These are phyloP conservation scores for Fusarium udum DNA, from an alignment of 2,329 filamentous ascomycete species.

Conservation along the genomic window DNA sequence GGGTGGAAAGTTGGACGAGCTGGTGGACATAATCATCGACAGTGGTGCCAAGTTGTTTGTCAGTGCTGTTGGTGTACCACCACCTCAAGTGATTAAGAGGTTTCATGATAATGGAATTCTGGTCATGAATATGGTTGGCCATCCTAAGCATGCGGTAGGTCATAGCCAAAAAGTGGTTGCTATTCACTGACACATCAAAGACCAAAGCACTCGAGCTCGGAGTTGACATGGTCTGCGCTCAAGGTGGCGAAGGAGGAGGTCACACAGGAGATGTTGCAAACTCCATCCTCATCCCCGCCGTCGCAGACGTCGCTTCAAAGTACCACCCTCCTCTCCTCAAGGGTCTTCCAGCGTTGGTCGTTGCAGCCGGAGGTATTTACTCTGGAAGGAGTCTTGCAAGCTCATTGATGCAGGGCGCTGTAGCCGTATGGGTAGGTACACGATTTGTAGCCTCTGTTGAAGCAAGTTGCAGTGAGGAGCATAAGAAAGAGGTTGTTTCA, in stretches of 20 bases:
- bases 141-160: constrained; percentile 82
- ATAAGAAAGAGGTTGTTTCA: constrained; percentile 85
- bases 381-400: constrained; percentile 84
- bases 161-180: background rate
- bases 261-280: constrained; percentile 91
- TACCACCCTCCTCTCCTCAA: constrained; percentile 77
- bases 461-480: constrained; percentile 80
- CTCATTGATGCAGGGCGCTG: constrained; percentile 86
- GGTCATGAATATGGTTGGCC: constrained; percentile 98
- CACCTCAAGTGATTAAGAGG: constrained; percentile 74
- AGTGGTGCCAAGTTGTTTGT: constrained; percentile 89
- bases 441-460: constrained; percentile 87
- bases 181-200: constrained; percentile 23
- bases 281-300: constrained; percentile 85
- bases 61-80: constrained; percentile 87
- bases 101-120: constrained; percentile 83
- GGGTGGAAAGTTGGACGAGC: constrained; percentile 83
- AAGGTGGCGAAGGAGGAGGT: constrained; percentile 92
- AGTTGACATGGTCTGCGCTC: constrained; percentile 90
- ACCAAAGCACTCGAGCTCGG: constrained; percentile 83
- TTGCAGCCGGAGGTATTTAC: constrained; percentile 88
- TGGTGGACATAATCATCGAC: constrained; percentile 86
- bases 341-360: constrained; percentile 77
- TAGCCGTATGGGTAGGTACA: constrained; percentile 93
- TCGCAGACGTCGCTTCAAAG: constrained; percentile 81